Evolutionary conservation across 345 rosid species (phyloP).

Genomic region (Citrus hindsii): DNA sequence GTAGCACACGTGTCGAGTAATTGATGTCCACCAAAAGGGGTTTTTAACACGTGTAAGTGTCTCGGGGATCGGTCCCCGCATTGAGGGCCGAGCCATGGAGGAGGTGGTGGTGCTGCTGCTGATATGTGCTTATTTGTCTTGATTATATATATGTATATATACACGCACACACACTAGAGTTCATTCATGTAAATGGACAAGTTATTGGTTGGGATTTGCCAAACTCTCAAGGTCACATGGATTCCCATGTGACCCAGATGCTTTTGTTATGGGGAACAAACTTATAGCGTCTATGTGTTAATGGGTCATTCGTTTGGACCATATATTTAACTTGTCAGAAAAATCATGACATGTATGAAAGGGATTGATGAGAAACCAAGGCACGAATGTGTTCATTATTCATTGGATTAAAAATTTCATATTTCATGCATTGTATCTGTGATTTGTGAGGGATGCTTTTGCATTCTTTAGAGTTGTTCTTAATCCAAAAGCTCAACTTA

Average conservation of each 20-base stretch:
- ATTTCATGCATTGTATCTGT: neutral
- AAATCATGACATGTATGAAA: neutral
- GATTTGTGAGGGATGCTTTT: neutral
- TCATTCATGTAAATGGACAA: neutral
- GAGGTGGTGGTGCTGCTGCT: constrained; percentile 22
- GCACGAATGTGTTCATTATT: neutral
- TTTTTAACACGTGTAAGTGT: constrained; percentile 14
- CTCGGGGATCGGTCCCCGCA: constrained; percentile 38
- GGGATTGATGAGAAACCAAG: neutral
- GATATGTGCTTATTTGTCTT: constrained; percentile 1
- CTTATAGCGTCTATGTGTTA: constrained; percentile 9
- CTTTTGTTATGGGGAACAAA: constrained; percentile 45
- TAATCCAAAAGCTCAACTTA: neutral
- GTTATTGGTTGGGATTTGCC: constrained; percentile 22
- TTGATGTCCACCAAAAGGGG: neutral
- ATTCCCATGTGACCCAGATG: constrained; percentile 44
- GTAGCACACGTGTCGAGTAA: constrained; percentile 21
- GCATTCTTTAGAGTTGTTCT: neutral
- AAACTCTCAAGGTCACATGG: constrained; percentile 31
- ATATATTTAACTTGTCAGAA: neutral
- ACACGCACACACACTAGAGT: neutral
- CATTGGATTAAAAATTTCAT: neutral
- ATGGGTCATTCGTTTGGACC: neutral
- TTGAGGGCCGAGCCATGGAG: constrained; percentile 38
- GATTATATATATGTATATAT: neutral